A percentile compares a stretch with the other conserved stretches of the same genome.
phyloP scores from a whole-genome alignment of 2,329 filamentous ascomycete species.

The Xylariaceae sp. region DNA sequence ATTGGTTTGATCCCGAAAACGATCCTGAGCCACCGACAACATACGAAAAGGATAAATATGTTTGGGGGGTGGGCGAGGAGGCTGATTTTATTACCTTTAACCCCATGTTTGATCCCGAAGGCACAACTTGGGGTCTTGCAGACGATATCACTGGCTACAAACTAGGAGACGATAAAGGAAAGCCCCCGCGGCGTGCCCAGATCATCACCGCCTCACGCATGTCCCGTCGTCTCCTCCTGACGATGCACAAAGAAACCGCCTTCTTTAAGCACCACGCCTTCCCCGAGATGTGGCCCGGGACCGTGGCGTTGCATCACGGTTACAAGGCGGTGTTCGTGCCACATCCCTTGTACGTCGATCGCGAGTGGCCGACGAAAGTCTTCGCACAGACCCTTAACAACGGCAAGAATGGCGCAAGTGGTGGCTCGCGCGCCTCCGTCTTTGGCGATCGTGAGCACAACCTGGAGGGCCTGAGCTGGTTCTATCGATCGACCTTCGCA shows the following conservation, averaged over 20 bases:
- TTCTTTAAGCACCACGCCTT: conserved; percentile 89
- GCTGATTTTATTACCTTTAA: conserved; percentile 92
- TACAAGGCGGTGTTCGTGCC: conserved; percentile 51
- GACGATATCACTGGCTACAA: conserved; percentile 89
- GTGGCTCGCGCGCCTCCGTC: conserved; percentile 74
- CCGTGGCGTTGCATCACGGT: conserved; percentile 79
- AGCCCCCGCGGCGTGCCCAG: conserved; percentile 77
- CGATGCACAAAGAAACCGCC: conserved; percentile 90
- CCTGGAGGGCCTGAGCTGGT: conserved; percentile 86
- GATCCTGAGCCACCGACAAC: conserved; percentile 74
- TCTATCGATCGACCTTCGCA: conserved; percentile 85
- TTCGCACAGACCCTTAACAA: conserved; percentile 82
- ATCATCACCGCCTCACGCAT: conserved; percentile 90
- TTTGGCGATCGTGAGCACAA: conserved; percentile 90
- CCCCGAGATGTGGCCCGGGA: conserved; percentile 95
- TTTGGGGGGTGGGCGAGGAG: conserved; percentile 88
- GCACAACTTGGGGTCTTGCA: conserved; percentile 81
- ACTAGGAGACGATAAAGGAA: conserved; percentile 62
- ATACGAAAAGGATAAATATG: conserved; percentile 79
- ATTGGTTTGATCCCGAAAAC: conserved; percentile 75
- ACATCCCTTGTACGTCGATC: conserved; percentile 86
- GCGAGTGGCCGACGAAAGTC: conserved; percentile 81
- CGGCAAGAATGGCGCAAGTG: conserved; percentile 74
- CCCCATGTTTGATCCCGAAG: conserved; percentile 87
- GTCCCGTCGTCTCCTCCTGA: conserved; percentile 76